These are phyloP conservation scores for Yamadazyma takamatsuzukensis DNA, from an alignment of 805 yeast species.

Conservation along the genomic window DNA sequence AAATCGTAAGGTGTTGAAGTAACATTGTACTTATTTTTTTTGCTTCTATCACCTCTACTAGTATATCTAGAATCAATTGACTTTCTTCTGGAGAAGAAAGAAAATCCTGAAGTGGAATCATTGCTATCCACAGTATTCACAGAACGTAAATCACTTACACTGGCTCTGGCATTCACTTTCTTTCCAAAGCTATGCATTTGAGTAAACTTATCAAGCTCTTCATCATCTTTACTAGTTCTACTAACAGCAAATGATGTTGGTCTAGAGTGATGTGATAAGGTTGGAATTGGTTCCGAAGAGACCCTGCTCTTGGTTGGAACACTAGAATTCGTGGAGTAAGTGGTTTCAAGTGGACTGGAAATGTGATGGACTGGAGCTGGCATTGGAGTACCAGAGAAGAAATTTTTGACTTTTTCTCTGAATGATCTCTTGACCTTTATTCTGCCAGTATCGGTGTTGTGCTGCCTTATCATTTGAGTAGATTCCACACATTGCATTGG, in stretches of 20 bases:
- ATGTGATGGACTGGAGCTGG: constrained; percentile 3
- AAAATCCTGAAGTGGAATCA: constrained; percentile 17
- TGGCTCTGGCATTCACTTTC: constrained; percentile 9
- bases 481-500: constrained; percentile 11
- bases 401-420: constrained; percentile 11
- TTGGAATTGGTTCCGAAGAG: too few relatives aligned
- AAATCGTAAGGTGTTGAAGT: constrained; percentile 13
- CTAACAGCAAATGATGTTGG: constrained; percentile 14
- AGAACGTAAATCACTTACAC: constrained; percentile 12
- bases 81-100: constrained; percentile 12
- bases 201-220: constrained; percentile 7
- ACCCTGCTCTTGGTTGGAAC: constrained; percentile 6
- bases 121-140: constrained; percentile 8
- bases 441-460: constrained; percentile 7
- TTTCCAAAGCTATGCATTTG: constrained; percentile 2
- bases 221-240: constrained; percentile 12
- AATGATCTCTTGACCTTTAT: constrained; percentile 11
- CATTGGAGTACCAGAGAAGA: constrained; percentile 7
- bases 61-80: constrained; percentile 9
- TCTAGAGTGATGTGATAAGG: too few relatives aligned
- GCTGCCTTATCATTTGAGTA: constrained; percentile 9
- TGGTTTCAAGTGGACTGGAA: constrained; percentile 13
- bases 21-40: constrained; percentile 14
- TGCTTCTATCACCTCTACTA: constrained; percentile 10
- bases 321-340: constrained; percentile 9